Evolutionary conservation across 768 basidiomycete species (phyloP).

Genomic region (Amanita molliuscula): DNA sequence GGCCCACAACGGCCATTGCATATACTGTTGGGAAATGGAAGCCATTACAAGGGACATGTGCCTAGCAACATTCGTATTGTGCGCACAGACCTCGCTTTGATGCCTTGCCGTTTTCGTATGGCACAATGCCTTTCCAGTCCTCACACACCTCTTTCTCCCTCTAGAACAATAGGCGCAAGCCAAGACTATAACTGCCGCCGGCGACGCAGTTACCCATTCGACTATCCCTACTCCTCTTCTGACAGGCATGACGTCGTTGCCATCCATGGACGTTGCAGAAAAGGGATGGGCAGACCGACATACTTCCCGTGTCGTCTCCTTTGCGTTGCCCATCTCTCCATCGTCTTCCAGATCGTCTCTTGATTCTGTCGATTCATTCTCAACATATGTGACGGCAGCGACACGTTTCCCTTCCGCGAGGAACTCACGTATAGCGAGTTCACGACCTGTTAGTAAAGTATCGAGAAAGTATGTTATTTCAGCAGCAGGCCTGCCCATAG

Average conservation of each 20-base stretch:
- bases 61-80: not conserved
- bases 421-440: not conserved
- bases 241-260: slow-evolving; percentile 9
- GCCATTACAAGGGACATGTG: no score
- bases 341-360: slow-evolving; percentile 8
- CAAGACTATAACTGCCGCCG: not conserved
- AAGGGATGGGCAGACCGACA: slow-evolving; percentile 10
- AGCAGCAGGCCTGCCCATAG: slow-evolving; percentile 7
- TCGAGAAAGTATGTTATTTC: not conserved
- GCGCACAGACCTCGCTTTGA: not conserved
- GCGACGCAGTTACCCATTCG: not conserved
- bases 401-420: not conserved
- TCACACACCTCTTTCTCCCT: not conserved
- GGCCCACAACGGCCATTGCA: no score
- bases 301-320: not conserved
- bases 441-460: not conserved
- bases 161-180: not conserved
- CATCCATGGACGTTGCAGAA: slow-evolving; percentile 26
- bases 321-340: slow-evolving; percentile 2
- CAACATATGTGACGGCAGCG: slow-evolving; percentile 3
- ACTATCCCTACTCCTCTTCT: not conserved
- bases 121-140: not conserved
- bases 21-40: no score
- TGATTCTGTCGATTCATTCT: slow-evolving; percentile 5
- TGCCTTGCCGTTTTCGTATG: not conserved